Base-by-base conservation (phyloP, 1,139 yeast genomes). In the Diutina ranongensis region DNA sequence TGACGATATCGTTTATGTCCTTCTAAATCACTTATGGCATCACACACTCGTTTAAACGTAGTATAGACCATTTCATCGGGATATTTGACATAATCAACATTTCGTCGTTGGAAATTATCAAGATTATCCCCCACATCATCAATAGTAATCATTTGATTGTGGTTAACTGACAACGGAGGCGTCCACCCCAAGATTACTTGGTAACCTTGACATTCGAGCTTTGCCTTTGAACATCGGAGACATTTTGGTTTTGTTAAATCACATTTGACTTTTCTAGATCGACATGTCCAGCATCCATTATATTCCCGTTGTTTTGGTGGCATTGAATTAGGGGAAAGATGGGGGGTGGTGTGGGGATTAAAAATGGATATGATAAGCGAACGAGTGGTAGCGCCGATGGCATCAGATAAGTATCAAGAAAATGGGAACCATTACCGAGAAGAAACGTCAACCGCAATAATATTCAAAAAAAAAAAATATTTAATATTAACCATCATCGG, bases 181-280 rank as follows among this genome's bases (percentile, higher is more conserved):
- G 67, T 62, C 71, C 74, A 71, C 3, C 72, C 67, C 21, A 71
- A 53, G 38, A 62, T 63, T 44, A 71, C 61, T 40, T 58, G 63
- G 50, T 68, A 71, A 4, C 75, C 74, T 35, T 59, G 65, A 55
- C 76, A 71, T 16, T 59, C 58, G 19, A 67, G 46, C 50, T 50
- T 50, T 58, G 56, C 54, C 35, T 46, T 46, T 21, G 38, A 31
- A 2, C 49, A 4, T 46, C 47, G 21, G 44, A 22, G 20, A 45
- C 46, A 13, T 19, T 35, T 18, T 15, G 44, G 42, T 22, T 16
- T 40, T 28, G 35, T 32, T n/a, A 27, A 21, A 20, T 42, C 45
- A 22, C 45, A 42, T 15, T 42, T 31, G 38, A 42, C 28, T 20
- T 28, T 27, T 12, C 45, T 35, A 19, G 20, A 22, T 16, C 45